phyloP scores from a whole-genome alignment of 1,139 yeast genomes.

The Yamadazyma oceani region DNA sequence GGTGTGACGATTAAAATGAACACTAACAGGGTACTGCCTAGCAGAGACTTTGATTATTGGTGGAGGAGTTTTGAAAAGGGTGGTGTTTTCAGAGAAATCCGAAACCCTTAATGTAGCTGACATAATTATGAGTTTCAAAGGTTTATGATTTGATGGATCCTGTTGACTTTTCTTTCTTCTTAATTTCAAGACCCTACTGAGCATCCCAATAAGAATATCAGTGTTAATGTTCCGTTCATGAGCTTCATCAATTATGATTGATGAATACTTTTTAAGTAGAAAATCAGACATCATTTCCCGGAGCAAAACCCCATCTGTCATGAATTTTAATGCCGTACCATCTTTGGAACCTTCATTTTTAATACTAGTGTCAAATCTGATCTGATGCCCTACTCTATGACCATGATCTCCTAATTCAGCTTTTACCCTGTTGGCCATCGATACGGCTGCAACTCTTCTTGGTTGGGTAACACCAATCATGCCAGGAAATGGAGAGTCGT shows the following conservation, averaged over 20 bases:
- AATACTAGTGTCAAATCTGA: slow-evolving; percentile 81
- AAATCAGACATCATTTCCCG: slow-evolving; percentile 93
- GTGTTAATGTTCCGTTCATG: slow-evolving; percentile 96
- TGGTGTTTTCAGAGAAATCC: slow-evolving; percentile 82
- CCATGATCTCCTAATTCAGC: slow-evolving; percentile 82
- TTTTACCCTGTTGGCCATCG: slow-evolving; percentile 91
- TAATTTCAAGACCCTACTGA: slow-evolving; percentile 80
- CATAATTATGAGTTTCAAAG: slow-evolving; percentile 75
- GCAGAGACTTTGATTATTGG: slow-evolving; percentile 92
- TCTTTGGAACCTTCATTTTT: slow-evolving; percentile 47
- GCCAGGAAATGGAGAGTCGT: slow-evolving; percentile 72
- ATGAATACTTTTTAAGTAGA: slow-evolving; percentile 75
- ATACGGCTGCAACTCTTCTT: slow-evolving; percentile 96
- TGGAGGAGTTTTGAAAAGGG: slow-evolving; percentile 74
- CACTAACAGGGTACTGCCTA: slow-evolving; percentile 90
- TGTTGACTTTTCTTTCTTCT: slow-evolving; percentile 57
- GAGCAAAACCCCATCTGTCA: slow-evolving; percentile 97
- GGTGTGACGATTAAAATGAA: slow-evolving; percentile 85
- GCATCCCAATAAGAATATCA: slow-evolving; percentile 91
- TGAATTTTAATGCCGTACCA: slow-evolving; percentile 82
- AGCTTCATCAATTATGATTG: slow-evolving; percentile 92
- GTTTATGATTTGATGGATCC: slow-evolving; percentile 51
- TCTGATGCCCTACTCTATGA: slow-evolving; percentile 80
- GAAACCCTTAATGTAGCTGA: slow-evolving; percentile 94
- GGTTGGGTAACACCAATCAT: slow-evolving; percentile 98